Percentiles rank a stretch among this genome's conserved stretches.
Evolutionary conservation across 2,329 filamentous ascomycete species (phyloP).

Genomic region (Xylaria sp.): DNA sequence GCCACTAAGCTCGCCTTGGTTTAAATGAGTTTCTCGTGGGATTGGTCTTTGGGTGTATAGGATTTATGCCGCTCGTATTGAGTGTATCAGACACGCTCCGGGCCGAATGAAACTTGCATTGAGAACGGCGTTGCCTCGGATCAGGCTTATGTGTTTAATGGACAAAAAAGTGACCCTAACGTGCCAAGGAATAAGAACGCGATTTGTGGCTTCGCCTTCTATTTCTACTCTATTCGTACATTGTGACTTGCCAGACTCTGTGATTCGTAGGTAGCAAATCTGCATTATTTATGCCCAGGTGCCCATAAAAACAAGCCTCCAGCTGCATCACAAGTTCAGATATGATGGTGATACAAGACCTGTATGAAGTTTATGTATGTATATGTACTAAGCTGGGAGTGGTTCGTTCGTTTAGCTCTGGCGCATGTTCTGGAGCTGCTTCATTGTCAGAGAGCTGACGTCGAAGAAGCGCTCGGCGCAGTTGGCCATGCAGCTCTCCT

Average conservation of each 20-base stretch:
- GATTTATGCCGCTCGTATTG: slow-evolving; percentile 40
- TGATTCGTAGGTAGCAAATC: slow-evolving; percentile 2
- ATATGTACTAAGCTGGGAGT: not conserved
- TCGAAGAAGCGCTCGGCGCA: slow-evolving; percentile 96
- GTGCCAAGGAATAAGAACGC: slow-evolving; percentile 34
- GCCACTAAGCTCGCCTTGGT: slow-evolving; percentile 99
- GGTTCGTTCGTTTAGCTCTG: slow-evolving; percentile 34
- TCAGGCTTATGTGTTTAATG: slow-evolving; percentile 51
- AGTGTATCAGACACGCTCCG: slow-evolving; percentile 41
- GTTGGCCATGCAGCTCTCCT: slow-evolving; percentile 88
- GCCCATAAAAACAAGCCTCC: not conserved
- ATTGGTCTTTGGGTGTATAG: slow-evolving; percentile 35
- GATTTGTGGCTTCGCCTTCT: slow-evolving; percentile 18
- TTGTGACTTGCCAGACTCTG: slow-evolving; percentile 13
- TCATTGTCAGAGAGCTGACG: slow-evolving; percentile 83
- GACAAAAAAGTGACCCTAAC: slow-evolving; percentile 48
- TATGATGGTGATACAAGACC: not conserved
- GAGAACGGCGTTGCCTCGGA: slow-evolving; percentile 50
- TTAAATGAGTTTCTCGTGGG: slow-evolving; percentile 63
- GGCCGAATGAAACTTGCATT: slow-evolving; percentile 49
- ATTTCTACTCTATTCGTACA: slow-evolving; percentile 30
- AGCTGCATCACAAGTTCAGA: not conserved
- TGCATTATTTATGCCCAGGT: slow-evolving; percentile 3
- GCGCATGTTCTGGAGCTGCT: slow-evolving; percentile 77
- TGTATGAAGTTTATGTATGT: not conserved